Base-by-base conservation (phyloP, 2,329 filamentous ascomycete species). In the Ascosphaera aggregata region DNA sequence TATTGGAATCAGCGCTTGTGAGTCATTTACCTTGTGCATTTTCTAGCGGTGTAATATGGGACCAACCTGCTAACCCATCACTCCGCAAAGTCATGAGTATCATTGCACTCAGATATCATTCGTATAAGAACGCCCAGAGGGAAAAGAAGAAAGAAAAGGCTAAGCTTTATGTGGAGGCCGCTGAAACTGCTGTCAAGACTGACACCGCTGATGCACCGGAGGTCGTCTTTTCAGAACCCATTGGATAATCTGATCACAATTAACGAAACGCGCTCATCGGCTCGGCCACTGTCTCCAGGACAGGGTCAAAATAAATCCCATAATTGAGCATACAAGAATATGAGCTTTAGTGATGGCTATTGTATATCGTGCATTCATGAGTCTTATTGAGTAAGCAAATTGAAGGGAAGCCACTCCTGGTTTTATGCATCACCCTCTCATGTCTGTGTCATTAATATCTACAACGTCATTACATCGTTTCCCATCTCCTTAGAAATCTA, bases 401-500 rank as follows among this genome's bases (percentile, higher is more conserved):
- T 38, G 20, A 36, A 37, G 20, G 24, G n/a, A 22, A 32, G n/a
- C 13, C 15, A 32, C 30, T 13, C 30, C 13, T 32, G 15, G 9
- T 4, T n/a, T 7, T 32, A n/a, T 13, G 13, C 22, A 27, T 13
- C 13, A n/a, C 30, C 11, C 11, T n/a, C 30, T 32, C 30, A 5
- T 32, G 13, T 7, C 15, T n/a, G 15, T 32, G 13, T n/a, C 11
- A 32, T 32, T n/a, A 32, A 13, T 32, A 32, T 32, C 4, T n/a
- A 7, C 13, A 13, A n/a, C 11, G 11, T 32, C 13, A 7, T 13
- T 32, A 32, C 30, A 4, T n/a, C 30, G 11, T n/a, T 7, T 4
- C 3, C 13, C 30, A 7, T 7, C 30, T 32, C 13, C 13, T 5
- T 45, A 80, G 66, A 98, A 95, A 56, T 93, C 68, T 80, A 95